Evolutionary conservation across 768 basidiomycete genomes (phyloP).

Genomic region (Fistulinella prunicolor): DNA sequence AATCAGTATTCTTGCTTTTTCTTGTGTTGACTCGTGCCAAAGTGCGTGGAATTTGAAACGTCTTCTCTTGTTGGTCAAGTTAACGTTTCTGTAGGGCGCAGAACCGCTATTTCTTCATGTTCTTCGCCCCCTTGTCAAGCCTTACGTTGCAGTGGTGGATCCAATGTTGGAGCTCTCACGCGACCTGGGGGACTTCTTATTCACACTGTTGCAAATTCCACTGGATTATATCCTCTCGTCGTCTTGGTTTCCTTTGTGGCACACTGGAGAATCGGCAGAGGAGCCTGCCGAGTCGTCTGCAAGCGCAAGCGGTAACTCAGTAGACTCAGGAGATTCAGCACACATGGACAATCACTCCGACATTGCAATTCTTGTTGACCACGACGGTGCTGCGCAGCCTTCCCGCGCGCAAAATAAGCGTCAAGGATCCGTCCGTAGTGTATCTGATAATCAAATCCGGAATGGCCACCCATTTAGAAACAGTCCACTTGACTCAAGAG

Average conservation of each 20-base stretch:
- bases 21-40: slow-evolving; percentile 73
- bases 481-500: slow-evolving; percentile 1
- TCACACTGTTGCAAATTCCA: slow-evolving; percentile 42
- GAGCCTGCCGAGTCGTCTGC: slow-evolving; percentile 4
- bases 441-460: slow-evolving; percentile 15
- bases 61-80: neutral
- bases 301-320: neutral
- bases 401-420: slow-evolving; percentile 8
- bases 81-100: slow-evolving; percentile 55
- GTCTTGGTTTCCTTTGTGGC: slow-evolving; percentile 28
- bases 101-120: slow-evolving; percentile 83
- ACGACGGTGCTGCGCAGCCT: slow-evolving; percentile 3
- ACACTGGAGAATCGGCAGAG: slow-evolving; percentile 10
- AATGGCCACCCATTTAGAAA: slow-evolving; percentile 2
- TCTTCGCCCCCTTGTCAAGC: slow-evolving; percentile 74
- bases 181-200: slow-evolving; percentile 62
- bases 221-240: slow-evolving; percentile 34
- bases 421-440: slow-evolving; percentile 15
- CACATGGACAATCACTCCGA: slow-evolving; percentile 7
- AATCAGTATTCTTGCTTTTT: slow-evolving; percentile 68
- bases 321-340: slow-evolving; percentile 2
- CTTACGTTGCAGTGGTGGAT: slow-evolving; percentile 68
- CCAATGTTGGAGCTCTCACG: slow-evolving; percentile 56
- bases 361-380: slow-evolving; percentile 14
- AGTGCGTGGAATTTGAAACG: slow-evolving; percentile 39